phyloP scores from a whole-genome alignment of 2,329 filamentous ascomycete genomes.

The Xylariomycetidae sp. region DNA sequence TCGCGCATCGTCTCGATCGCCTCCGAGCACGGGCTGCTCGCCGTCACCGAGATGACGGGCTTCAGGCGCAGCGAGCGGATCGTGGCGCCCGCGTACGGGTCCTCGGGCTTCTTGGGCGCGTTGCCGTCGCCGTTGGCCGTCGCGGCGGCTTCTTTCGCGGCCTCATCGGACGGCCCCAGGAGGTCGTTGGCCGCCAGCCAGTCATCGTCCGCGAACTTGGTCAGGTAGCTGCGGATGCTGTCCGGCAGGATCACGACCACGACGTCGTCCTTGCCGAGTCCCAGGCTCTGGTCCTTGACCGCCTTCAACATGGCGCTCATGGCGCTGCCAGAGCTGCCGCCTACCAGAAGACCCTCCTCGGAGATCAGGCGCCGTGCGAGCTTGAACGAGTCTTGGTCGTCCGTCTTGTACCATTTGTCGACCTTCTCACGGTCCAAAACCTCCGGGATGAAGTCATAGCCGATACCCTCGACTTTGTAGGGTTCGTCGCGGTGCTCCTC shows the following conservation, averaged over 20 bases:
- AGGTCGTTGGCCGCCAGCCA: conserved; percentile 97
- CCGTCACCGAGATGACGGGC: conserved; percentile 79
- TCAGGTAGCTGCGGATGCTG: conserved; percentile 94
- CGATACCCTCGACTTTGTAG: conserved; percentile 98
- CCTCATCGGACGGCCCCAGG: conserved; percentile 49
- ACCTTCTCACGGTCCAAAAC: conserved; percentile 76
- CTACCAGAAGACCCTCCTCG: conserved; percentile 89
- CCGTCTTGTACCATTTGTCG: conserved; percentile 97
- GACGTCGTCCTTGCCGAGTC: conserved; percentile 75
- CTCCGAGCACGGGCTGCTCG: conserved; percentile 67
- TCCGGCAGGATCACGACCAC: conserved; percentile 90
- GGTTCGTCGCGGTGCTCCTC: conserved; percentile 71
- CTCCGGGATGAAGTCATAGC: conserved; percentile 96
- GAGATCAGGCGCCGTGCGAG: conserved; percentile 86
- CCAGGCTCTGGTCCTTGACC: conserved; percentile 66
- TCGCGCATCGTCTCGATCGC: conserved; percentile 98
- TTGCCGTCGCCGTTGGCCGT: conserved; percentile 24
- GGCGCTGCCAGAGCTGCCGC: conserved; percentile 88
- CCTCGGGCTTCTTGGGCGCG: conserved; percentile 35
- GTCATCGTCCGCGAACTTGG: conserved; percentile 98
- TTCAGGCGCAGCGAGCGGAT: conserved; percentile 82
- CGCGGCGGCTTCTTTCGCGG: conserved; percentile 40
- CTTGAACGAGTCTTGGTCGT: conserved; percentile 83
- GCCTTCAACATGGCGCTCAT: conserved; percentile 76
- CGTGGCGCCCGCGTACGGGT: conserved; percentile 72